Evolutionary conservation across 208 protist genomes (phyloP).

Genomic region (Tritrichomonas musculus): DNA sequence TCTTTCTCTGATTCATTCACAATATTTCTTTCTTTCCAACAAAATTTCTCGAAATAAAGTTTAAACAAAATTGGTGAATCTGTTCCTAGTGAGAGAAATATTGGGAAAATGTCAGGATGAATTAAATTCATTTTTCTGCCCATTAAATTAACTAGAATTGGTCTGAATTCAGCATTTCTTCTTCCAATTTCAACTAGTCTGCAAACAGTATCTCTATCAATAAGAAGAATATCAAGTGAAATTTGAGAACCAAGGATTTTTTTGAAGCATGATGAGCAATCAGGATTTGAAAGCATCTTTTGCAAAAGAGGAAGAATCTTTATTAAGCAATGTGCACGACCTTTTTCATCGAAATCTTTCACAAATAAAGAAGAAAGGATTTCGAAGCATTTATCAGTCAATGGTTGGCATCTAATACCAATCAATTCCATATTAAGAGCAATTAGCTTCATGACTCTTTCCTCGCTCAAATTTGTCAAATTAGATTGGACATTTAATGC

Average conservation of each 20-base stretch:
- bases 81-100: neutral
- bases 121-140: neutral
- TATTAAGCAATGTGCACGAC: neutral
- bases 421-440: neutral
- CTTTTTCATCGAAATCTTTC: neutral
- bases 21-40: neutral
- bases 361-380: neutral
- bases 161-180: neutral
- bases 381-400: neutral
- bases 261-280: neutral
- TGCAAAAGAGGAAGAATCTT: neutral
- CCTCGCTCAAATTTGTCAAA: neutral
- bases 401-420: neutral
- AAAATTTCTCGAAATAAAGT: neutral
- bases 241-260: neutral
- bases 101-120: neutral
- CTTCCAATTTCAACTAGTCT: slow-evolving; percentile 7
- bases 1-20: neutral
- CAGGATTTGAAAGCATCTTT: neutral
- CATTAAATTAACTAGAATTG: neutral
- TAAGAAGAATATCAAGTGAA: neutral
- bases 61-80: neutral
- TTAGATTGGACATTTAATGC: neutral
- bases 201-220: neutral
- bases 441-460: neutral